Percentiles rank a stretch among this genome's conserved stretches.
phyloP scores from a whole-genome alignment of 768 basidiomycete species.

The Favolaschia claudopus region DNA sequence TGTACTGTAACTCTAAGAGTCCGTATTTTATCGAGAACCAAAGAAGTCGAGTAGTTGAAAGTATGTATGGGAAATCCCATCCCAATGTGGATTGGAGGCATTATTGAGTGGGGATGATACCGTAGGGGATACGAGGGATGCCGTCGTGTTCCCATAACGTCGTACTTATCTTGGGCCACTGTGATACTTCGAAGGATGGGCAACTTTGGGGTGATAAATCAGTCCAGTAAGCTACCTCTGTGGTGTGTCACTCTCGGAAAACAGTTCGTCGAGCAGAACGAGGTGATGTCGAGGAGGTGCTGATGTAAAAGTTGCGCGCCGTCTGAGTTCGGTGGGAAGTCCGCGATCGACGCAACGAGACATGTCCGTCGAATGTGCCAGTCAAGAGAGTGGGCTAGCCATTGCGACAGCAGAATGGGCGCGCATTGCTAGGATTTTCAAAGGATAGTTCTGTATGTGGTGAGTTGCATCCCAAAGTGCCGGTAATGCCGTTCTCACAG shows the following conservation, averaged over 20 bases:
- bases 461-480: neutral
- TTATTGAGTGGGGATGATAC: too few species aligned
- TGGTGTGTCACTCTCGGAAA: neutral
- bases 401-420: neutral
- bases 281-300: neutral
- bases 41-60: too few species aligned
- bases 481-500: neutral
- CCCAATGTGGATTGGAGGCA: too few species aligned
- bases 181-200: neutral
- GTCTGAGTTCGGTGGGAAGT: neutral
- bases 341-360: neutral
- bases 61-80: too few species aligned
- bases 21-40: too few species aligned
- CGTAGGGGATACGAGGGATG: too few species aligned
- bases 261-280: neutral
- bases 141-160: neutral
- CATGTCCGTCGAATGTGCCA: neutral
- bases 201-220: neutral
- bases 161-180: neutral
- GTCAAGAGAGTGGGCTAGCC: neutral
- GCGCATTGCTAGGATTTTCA: neutral
- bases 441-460: neutral
- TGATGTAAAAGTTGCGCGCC: neutral
- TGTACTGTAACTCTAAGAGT: too few species aligned
- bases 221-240: neutral